Evolutionary conservation across 345 rosid genomes (phyloP).

Genomic region (Abelmoschus esculentus): DNA sequence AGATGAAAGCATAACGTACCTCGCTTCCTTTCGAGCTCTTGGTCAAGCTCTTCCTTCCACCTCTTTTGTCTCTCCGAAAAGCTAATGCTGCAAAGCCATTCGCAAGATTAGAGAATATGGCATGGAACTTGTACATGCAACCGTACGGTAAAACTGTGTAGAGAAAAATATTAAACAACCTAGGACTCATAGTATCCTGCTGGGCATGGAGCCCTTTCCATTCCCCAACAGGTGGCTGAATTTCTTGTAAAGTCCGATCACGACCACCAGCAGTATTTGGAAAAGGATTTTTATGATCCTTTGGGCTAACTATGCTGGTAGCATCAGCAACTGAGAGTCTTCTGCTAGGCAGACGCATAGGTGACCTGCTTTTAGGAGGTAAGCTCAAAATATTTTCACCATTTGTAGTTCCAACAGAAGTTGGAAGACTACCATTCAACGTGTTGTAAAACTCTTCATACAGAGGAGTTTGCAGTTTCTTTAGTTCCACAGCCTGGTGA

Average conservation of each 20-base stretch:
- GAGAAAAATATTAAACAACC: slow-evolving; percentile 31
- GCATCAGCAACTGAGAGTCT: slow-evolving; percentile 52
- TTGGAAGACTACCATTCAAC: slow-evolving; percentile 43
- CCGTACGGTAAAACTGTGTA: slow-evolving; percentile 6
- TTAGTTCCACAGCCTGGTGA: slow-evolving; percentile 66
- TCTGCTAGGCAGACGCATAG: slow-evolving; percentile 67
- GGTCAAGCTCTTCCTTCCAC: slow-evolving; percentile 86
- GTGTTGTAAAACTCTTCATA: slow-evolving; percentile 80
- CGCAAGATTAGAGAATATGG: slow-evolving; percentile 1
- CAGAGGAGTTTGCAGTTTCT: slow-evolving; percentile 73
- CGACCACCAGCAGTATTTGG: slow-evolving; percentile 9
- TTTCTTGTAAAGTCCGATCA: slow-evolving; percentile 44
- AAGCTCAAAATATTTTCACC: slow-evolving; percentile 47
- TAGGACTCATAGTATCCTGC: slow-evolving; percentile 35
- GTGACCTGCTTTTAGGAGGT: slow-evolving; percentile 77
- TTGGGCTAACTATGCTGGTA: slow-evolving; percentile 34
- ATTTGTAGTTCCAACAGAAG: slow-evolving; percentile 29
- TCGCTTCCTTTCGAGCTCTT: slow-evolving; percentile 70
- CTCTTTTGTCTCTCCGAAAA: slow-evolving; percentile 57
- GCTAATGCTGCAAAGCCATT: slow-evolving; percentile 32
- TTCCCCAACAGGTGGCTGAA: slow-evolving; percentile 39
- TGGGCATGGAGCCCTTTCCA: slow-evolving; percentile 24
- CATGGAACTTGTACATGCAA: neutral
- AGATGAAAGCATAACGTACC: slow-evolving; percentile 27
- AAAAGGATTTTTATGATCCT: slow-evolving; percentile 18